Evolutionary conservation across 306 rosid genomes (phyloP).

Genomic region (Gleditsia sinensis): DNA sequence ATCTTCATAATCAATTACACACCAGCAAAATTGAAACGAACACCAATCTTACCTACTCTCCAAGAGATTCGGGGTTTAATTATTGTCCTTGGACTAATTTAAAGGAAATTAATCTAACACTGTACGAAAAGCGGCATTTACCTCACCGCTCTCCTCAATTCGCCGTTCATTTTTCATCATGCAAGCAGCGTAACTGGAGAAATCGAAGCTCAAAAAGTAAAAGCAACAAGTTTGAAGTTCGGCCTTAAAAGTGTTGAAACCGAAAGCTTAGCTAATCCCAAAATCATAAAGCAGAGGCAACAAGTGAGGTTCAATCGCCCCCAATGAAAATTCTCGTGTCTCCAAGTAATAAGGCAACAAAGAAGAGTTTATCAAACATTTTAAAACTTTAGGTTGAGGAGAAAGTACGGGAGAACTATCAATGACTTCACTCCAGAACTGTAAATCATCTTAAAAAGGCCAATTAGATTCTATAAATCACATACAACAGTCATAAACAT

Average conservation of each 20-base stretch:
- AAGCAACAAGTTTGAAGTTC: not conserved
- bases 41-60: slow-evolving; percentile 35
- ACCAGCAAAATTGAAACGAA: not conserved
- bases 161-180: not conserved
- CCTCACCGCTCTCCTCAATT: too few relatives aligned
- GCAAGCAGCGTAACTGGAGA: not conserved
- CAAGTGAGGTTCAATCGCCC: not conserved
- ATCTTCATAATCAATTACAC: slow-evolving; percentile 4
- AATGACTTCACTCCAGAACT: not conserved
- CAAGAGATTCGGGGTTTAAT: slow-evolving; percentile 20
- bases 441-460: not conserved
- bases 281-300: too few relatives aligned
- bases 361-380: not conserved
- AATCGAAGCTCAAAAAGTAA: too few relatives aligned
- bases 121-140: not conserved
- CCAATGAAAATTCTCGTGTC: not conserved
- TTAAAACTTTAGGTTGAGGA: too few relatives aligned
- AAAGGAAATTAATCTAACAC: not conserved
- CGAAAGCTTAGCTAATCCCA: not conserved
- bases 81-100: not conserved
- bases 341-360: not conserved
- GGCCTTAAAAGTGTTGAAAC: not conserved
- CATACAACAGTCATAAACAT: slow-evolving; percentile 1
- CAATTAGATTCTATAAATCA: slow-evolving; percentile 14
- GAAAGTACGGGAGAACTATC: not conserved